These are phyloP conservation scores for Lupinus albus DNA, from an alignment of 306 rosid species.

Conservation along the genomic window DNA sequence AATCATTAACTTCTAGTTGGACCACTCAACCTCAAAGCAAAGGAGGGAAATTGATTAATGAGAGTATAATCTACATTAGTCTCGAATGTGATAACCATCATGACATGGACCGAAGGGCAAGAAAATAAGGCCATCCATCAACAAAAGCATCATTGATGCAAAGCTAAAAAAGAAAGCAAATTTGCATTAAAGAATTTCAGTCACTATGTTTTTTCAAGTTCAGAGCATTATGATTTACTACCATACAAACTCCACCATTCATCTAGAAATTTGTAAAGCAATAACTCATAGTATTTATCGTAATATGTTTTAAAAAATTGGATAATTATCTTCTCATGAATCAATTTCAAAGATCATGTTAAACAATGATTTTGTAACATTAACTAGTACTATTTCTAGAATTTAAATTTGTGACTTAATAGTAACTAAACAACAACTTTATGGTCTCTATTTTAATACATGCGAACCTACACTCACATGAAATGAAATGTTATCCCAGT, in stretches of 20 bases:
- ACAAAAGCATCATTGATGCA: background rate
- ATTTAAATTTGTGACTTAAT: no score
- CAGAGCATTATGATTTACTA: no score
- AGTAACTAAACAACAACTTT: no score
- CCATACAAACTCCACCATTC: no score
- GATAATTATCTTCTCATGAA: no score
- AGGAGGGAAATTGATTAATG: background rate
- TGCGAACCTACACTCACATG: background rate
- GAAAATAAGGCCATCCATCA: background rate
- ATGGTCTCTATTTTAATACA: no score
- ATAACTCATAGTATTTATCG: no score
- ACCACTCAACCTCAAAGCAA: conserved; percentile 13
- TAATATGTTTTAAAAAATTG: no score
- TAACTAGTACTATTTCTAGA: no score
- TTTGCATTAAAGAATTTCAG: background rate
- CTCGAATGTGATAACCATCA: background rate
- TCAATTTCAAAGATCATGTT: background rate
- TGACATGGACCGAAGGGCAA: background rate
- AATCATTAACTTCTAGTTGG: conserved; percentile 55
- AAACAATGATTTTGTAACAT: background rate
- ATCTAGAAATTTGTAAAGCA: no score
- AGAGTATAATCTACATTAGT: background rate
- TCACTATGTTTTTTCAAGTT: no score
- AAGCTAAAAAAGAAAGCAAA: background rate
- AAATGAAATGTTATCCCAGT: no score